phyloP scores from a whole-genome alignment of 1,284 basidiomycete species.

The Prillingera fragicola region DNA sequence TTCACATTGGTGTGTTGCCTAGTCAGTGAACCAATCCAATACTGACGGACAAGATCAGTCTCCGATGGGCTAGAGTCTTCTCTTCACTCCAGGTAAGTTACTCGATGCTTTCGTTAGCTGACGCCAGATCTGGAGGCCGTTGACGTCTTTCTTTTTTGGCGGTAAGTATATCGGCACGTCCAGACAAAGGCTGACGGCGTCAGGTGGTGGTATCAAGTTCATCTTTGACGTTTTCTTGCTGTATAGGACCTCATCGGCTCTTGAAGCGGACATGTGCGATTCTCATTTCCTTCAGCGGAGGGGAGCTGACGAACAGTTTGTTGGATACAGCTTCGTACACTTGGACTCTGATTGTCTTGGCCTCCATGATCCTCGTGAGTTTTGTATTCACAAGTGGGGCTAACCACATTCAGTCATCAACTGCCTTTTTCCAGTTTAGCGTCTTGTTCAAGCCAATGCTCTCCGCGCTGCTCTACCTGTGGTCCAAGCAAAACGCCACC shows the following conservation, averaged over 20 bases:
- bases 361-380: slow-evolving; percentile 27
- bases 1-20: no score
- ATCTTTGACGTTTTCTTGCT: slow-evolving; percentile 44
- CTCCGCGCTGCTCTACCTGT: slow-evolving; percentile 43
- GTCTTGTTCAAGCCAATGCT: slow-evolving; percentile 45
- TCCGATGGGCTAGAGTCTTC: no score
- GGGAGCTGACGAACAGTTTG: slow-evolving; percentile 17
- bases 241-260: slow-evolving; percentile 40
- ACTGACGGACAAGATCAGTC: no score
- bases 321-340: slow-evolving; percentile 39
- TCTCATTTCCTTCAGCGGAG: no score
- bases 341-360: slow-evolving; percentile 41
- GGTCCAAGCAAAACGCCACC: slow-evolving; percentile 42
- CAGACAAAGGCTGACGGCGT: no score
- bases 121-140: slow-evolving; percentile 42
- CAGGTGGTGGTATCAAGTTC: slow-evolving; percentile 35
- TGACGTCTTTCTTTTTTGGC: slow-evolving; percentile 42
- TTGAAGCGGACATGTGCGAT: slow-evolving; percentile 43
- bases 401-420: slow-evolving; percentile 29
- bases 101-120: no score
- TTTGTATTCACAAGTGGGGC: background rate
- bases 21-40: no score
- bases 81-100: no score
- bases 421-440: slow-evolving; percentile 18
- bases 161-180: slow-evolving; percentile 17